Evolutionary conservation across 2,329 filamentous ascomycete genomes (phyloP), one percentile per base, ranked within the genome.

Genomic region (Pestalotiopsis sp.): DNA sequence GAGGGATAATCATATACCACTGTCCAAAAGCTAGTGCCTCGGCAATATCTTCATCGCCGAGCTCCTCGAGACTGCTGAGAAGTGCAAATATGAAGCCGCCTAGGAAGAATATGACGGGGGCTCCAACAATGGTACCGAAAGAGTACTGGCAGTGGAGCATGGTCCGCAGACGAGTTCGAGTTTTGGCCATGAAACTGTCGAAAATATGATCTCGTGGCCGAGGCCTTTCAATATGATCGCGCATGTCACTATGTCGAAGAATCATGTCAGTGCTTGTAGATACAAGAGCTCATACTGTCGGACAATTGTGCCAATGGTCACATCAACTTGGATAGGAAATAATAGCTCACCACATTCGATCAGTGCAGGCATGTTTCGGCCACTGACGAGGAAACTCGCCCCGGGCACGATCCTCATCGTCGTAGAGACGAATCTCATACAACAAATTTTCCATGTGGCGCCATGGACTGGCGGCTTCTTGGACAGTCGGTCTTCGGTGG

Each of bases 361-460:
- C 31, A 14, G 25, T 57, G 23, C 64, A 66, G 13, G 20, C 49
- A 38, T 66, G 64, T 17, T 58, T 66, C 1, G 64, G 49, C 45
- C 52, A 66, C 25, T 66, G 64, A 14, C 64, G 49, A 20, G 64
- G 64, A 66, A 41, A 57, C n/a, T 66, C 64, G 4, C 45, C 49
- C 12, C 62, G 62, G 7, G 23, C 13, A 11, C 41, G 25, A 38
- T 66, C 64, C 23, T 66, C 64, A 41, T 66, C 64, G 12, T 66
- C 64, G 17, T 66, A 66, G 6, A 66, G 64, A 31, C 64, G 41
- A 7, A 66, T 66, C 17, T 66, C 64, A 31, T 66, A 66, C 9
- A 66, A 20, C 0, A 66, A 49, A 2, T 66, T 66, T 14, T 57
- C 64, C 64, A 66, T 66, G 31, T 66, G 64, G 4, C 64, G 23